Evolutionary conservation across 2,329 filamentous ascomycete species (phyloP).

Genomic region (Ophiocordyceps camponoti-saundersi): DNA sequence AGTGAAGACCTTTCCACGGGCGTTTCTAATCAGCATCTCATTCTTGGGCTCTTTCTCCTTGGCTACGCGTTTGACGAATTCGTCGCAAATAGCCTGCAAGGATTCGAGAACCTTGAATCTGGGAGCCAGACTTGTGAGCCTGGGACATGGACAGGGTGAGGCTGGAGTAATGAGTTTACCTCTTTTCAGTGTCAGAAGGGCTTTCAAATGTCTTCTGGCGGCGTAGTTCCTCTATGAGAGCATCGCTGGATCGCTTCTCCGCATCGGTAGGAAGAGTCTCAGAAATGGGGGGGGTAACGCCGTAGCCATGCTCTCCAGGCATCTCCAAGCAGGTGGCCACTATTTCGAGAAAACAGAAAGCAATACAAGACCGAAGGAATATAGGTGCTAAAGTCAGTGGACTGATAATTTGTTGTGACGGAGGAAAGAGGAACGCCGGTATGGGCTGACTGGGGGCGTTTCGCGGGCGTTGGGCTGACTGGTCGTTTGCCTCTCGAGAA

Average conservation of each 20-base stretch:
- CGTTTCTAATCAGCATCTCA: constrained; percentile 60
- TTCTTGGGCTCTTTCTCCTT: constrained; percentile 54
- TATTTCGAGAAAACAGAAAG: neutral
- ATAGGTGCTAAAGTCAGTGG: neutral
- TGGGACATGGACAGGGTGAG: neutral
- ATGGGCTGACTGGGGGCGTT: neutral
- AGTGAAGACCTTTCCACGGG: constrained; percentile 84
- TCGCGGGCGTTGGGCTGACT: neutral
- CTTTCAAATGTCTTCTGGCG: constrained; percentile 84
- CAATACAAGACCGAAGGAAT: neutral
- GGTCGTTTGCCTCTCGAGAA: neutral
- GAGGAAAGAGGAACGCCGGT: neutral
- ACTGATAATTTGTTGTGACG: neutral
- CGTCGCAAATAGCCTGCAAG: constrained; percentile 63
- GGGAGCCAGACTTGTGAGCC: constrained; percentile 2
- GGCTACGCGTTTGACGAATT: constrained; percentile 75
- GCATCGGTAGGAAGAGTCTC: constrained; percentile 54
- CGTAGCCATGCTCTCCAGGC: constrained; percentile 26
- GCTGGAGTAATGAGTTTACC: constrained; percentile 28
- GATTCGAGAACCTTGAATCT: constrained; percentile 59
- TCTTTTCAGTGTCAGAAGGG: constrained; percentile 64
- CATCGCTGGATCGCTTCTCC: constrained; percentile 62
- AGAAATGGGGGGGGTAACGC: constrained; percentile 76
- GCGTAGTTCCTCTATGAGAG: constrained; percentile 70
- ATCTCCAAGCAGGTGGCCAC: constrained; percentile 7